Base-by-base conservation (phyloP, 2,329 filamentous ascomycete species). In the Ophiocordyceps sinensis region DNA sequence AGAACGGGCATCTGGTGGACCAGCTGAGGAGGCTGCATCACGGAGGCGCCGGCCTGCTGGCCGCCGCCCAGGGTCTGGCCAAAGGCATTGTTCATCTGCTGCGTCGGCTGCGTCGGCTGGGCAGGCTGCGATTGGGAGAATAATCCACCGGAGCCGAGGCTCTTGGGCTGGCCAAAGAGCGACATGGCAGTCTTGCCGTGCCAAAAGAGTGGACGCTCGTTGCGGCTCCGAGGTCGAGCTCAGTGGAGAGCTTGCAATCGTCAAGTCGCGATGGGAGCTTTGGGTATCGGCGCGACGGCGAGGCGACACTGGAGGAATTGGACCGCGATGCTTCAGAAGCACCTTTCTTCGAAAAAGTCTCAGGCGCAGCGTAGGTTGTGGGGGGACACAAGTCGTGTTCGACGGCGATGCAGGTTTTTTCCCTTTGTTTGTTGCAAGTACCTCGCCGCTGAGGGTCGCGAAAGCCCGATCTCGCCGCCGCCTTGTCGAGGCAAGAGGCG, bases 1-100 rank as follows among this genome's bases (percentile, higher is more conserved):
- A 67, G 49, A 43, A 53, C 49, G 17, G 59, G 67, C 54, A 66
- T 63, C 50, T 60, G 60, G 53, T 67, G 59, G 30, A 58, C 49
- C 44, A 65, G 65, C 42, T 63, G 56, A 47, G 60, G 58, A 43
- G 62, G 58, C 45, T 53, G 53, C 39, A 60, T 51, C 41, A 58
- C 48, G 26, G 54, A 55, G 43, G 46, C 47, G 43, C 57, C 58
- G 10, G 60, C 61, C 42, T 69, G 66, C 41, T 67, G 64, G 42
- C 64, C 44, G 39, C 41, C 43, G 14, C 44, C 47, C 40, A 56
- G 43, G 17, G 52, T 53, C 45, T 58, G 57, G 29, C 56, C 54
- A 41, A 61, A 59, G 15, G 56, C 43, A 40, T 44, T 51, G 43
- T 37, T 49, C 38, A 43, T 49, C 45, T 51, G 49, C 41, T 52